A percentile compares a stretch with the other conserved stretches of the same genome.
phyloP scores from a whole-genome alignment of 2,329 filamentous ascomycete species.

The Clonostachys byssicola region DNA sequence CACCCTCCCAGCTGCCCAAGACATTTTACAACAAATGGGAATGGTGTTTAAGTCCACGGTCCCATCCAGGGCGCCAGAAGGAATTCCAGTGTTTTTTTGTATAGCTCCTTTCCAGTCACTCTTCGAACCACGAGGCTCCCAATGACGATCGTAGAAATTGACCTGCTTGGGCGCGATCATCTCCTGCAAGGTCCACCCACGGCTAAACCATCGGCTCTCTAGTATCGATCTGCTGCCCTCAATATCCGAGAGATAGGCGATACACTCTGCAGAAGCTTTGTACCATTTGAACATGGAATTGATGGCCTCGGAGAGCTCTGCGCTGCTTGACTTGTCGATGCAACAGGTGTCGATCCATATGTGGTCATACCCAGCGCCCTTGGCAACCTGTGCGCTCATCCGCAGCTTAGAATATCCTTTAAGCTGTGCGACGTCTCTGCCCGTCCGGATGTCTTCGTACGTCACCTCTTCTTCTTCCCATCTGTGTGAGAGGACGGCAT shows the following conservation, averaged over 20 bases:
- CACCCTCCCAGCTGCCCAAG: constrained; percentile 15
- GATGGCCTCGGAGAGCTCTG: constrained; percentile 16
- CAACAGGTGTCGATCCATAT: constrained; percentile 18
- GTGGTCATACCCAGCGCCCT: neutral
- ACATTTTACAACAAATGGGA: constrained; percentile 11
- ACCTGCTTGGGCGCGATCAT: constrained; percentile 43
- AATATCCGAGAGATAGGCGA: constrained; percentile 12
- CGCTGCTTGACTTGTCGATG: constrained; percentile 15
- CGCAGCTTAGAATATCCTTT: neutral
- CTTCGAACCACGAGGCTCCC: constrained; percentile 7
- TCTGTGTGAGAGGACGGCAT: constrained; percentile 23
- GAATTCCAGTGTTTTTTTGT: neutral
- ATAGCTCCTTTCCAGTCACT: neutral
- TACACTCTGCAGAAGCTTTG: constrained; percentile 13
- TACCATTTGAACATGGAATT: constrained; percentile 20
- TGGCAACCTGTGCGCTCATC: neutral
- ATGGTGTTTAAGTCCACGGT: neutral
- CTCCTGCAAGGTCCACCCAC: constrained; percentile 60
- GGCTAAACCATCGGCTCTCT: constrained; percentile 17
- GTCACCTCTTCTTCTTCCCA: constrained; percentile 18
- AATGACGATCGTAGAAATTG: constrained; percentile 18
- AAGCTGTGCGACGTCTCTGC: neutral
- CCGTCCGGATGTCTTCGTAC: constrained; percentile 10
- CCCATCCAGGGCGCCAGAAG: neutral
- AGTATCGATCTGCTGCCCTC: neutral